Percentiles rank a stretch among this genome's conserved stretches.
phyloP scores from a whole-genome alignment of 352 stramenopile species.

The Phytophthora tubulina region DNA sequence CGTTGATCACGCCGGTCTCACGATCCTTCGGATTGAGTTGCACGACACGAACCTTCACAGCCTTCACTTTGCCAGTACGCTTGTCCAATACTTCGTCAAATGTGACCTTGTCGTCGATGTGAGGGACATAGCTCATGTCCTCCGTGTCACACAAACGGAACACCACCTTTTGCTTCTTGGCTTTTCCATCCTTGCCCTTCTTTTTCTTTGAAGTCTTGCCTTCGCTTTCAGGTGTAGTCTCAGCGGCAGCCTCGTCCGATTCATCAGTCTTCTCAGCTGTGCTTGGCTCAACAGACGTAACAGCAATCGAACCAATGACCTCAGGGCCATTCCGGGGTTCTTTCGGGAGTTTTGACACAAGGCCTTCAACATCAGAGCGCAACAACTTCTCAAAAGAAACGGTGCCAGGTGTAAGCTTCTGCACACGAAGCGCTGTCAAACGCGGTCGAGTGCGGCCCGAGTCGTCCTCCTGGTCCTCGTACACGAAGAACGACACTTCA shows the following conservation, averaged over 20 bases:
- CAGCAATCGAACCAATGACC: conserved; percentile 65
- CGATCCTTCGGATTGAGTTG: conserved; percentile 73
- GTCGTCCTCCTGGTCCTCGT: conserved; percentile 70
- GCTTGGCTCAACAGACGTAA: conserved; percentile 15
- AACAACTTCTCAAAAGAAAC: conserved; percentile 78
- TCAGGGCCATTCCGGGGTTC: conserved; percentile 71
- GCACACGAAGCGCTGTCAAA: conserved; percentile 74
- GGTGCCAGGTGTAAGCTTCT: conserved; percentile 62
- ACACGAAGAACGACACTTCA: conserved; percentile 84
- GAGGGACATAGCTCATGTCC: conserved; percentile 72
- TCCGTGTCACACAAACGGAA: conserved; percentile 73
- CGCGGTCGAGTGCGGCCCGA: conserved; percentile 43
- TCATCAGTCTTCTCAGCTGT: conserved; percentile 30
- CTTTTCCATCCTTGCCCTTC: conserved; percentile 43
- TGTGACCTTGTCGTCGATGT: conserved; percentile 63
- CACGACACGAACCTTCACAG: conserved; percentile 70
- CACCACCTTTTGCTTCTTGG: conserved; percentile 40
- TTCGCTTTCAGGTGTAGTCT: conserved; percentile 34
- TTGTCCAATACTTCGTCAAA: conserved; percentile 85
- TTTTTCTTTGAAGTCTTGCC: conserved; percentile 50
- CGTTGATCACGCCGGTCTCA: conserved; percentile 72
- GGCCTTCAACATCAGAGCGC: conserved; percentile 61
- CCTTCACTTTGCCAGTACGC: conserved; percentile 63
- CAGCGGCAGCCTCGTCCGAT: conserved; percentile 5
- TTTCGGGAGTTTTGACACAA: conserved; percentile 72